Evolutionary conservation across 2,329 filamentous ascomycete genomes (phyloP), one percentile per base, ranked within the genome.

Genomic region (Ophiostoma triangulosporum): DNA sequence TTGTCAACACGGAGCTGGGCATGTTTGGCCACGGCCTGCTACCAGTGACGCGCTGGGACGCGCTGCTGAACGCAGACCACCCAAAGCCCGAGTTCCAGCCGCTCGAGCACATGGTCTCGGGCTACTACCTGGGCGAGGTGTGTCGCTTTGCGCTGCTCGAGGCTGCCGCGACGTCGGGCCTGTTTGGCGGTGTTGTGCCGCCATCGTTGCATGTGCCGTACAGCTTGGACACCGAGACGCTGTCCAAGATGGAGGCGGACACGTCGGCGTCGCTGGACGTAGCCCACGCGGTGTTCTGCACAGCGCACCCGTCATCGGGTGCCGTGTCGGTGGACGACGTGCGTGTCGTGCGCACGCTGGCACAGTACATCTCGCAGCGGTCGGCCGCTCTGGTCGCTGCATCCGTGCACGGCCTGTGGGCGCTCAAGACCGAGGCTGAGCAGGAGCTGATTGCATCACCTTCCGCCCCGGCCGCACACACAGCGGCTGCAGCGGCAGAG

Each of bases 71-170:
- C 46, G 69, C 68, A 2, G 68, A 64, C 0, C 81, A 81, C 57
- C 69, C 74, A 12, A 68, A 70, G 51, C 80, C 80, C 0, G 73
- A 77, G 24, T 82, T 82, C 57, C 80, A 83, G 59, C 80, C 80
- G 0, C 63, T 82, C 11, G 80, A 83, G 63, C 72, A 81, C 57
- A 68, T 84, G 57, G 75, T 83, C 40, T 78, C 78, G 59, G 82
- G 82, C 33, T 79, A 76, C 61, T 85, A 86, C 61, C 66, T 86
- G 2, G 82, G 82, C 48, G 82, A 86, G 64, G 74, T 85, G 48
- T 77, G 73, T 59, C 72, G 82, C 17, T 64, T 80, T 12, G 72
- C 74, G 0, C 66, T 83, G 43, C 57, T 81, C 22, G 81, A 84
- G 57, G 80, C 78, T 0, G 73, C 83, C 48, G 66, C 73, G 54